Base-by-base conservation (phyloP, 108 stramenopile genomes). In the Poteriospumella lacustris region DNA sequence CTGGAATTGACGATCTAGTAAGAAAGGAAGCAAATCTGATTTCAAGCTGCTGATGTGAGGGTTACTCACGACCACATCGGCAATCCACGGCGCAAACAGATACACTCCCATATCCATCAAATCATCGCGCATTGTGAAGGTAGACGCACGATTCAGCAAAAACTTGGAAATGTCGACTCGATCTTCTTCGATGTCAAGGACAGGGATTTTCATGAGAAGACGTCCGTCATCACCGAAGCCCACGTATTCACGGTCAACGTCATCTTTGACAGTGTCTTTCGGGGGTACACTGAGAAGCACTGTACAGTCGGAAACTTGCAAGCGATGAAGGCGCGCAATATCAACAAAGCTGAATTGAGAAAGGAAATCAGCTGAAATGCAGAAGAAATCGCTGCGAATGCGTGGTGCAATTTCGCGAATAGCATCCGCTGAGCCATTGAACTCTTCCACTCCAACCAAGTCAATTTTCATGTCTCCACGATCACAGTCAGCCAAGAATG, bases 371-470 rank as follows among this genome's bases (percentile, higher is more conserved):
- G 70, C 12, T 26, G 24, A 5, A 3, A 73, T 3, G 47, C 43
- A 44, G 31, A 73, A 29, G 31, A 73, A 73, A 73, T 73, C 70
- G 12, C 70, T 31, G 12, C 70, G 70, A 73, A 73, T 73, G 3
- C 47, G 43, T 12, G 26, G 31, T 29, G 41, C 41, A 26, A 73
- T 31, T 33, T 24, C 70, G 3, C 70, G 70, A 33, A 73, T 9
- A 56, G 12, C 70, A 73, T 73, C 70, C 28, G 70, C 70, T 52
- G 70, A 73, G 41, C 70, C 70, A 36, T 33, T 44, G 31, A 73
- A 33, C 42, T 73, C 70, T 9, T 15, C 40, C 26, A 73, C 70
- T 26, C 26, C 40, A 19, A 73, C 41, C 5, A 73, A 28, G 3
- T 73, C 70, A 44, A 73, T 31, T 42, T 9, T n/a, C 70, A 73